A percentile compares a stretch with the other conserved stretches of the same genome.
Conservation (phyloP, 2,329 filamentous ascomycete species). For the Penicillium sp. region DNA sequence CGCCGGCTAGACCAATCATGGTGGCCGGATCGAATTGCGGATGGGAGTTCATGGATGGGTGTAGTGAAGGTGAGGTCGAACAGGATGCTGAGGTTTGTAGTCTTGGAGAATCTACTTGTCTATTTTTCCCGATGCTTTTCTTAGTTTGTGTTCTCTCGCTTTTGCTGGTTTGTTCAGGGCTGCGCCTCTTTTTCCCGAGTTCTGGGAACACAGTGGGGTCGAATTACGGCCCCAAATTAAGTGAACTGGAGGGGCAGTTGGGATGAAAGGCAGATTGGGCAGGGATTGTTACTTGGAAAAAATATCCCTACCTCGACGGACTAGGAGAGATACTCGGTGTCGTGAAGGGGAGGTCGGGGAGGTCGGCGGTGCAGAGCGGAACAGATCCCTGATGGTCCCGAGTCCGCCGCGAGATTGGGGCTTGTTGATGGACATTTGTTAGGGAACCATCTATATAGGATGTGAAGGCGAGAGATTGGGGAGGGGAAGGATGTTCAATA, state of each 20-base stretch:
- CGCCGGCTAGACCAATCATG: constrained; percentile 38
- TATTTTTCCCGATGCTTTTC: background rate
- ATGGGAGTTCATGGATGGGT: constrained; percentile 30
- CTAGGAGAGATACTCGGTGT: constrained; percentile 31
- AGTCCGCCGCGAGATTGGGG: constrained; percentile 32
- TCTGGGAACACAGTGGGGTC: constrained; percentile 9
- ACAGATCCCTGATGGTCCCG: constrained; percentile 34
- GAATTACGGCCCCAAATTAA: background rate
- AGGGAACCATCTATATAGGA: constrained; percentile 30
- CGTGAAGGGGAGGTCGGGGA: constrained; percentile 28
- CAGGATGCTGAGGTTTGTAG: constrained; percentile 19
- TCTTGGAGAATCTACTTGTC: constrained; percentile 7
- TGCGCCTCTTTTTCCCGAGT: constrained; percentile 1
- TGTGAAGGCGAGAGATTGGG: background rate
- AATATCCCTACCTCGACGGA: constrained; percentile 37
- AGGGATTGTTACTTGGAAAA: constrained; percentile 34
- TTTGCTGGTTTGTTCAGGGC: background rate
- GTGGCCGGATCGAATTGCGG: constrained; percentile 38
- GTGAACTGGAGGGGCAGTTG: constrained; percentile 9
- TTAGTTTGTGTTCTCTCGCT: constrained; percentile 5
- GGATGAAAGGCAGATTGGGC: background rate
- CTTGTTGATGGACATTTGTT: constrained; percentile 39
- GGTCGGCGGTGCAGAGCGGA: constrained; percentile 28
- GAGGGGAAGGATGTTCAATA: background rate
- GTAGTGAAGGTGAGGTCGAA: constrained; percentile 10